These are phyloP conservation scores for Rosa lucieae DNA, from an alignment of 306 rosid species.

Conservation along the genomic window DNA sequence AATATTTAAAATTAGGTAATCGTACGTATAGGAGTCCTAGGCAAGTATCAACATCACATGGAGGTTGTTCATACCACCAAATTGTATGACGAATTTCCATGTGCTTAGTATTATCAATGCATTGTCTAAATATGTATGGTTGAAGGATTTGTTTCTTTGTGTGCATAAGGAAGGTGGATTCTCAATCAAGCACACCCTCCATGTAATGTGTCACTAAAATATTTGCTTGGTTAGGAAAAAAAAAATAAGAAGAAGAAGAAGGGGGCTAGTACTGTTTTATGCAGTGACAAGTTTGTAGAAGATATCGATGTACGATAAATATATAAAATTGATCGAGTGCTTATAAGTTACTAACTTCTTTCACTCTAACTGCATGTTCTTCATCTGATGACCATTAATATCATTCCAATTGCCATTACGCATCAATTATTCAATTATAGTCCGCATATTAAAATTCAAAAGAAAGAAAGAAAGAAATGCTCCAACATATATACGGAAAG, in stretches of 20 bases:
- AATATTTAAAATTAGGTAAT: background rate
- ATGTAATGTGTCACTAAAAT: background rate
- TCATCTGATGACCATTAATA: no score
- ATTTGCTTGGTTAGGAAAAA: background rate
- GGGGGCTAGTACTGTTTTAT: background rate
- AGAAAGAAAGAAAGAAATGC: background rate
- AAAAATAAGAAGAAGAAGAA: background rate
- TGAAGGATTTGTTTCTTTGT: constrained; percentile 6
- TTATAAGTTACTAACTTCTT: background rate
- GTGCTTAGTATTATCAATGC: constrained; percentile 6
- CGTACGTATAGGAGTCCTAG: background rate
- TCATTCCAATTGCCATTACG: no score
- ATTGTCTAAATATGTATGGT: background rate
- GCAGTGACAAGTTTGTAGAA: background rate
- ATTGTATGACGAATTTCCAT: constrained; percentile 4
- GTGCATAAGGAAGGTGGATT: background rate
- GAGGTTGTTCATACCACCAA: background rate
- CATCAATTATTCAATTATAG: background rate
- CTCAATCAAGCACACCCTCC: background rate
- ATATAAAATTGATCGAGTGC: background rate
- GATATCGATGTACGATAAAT: background rate
- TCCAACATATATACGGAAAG: background rate
- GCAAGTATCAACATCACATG: constrained; percentile 8
- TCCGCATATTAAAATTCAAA: background rate
- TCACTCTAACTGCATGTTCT: background rate